Base-by-base conservation (phyloP, 306 rosid species). In the Calophaca sinica region DNA sequence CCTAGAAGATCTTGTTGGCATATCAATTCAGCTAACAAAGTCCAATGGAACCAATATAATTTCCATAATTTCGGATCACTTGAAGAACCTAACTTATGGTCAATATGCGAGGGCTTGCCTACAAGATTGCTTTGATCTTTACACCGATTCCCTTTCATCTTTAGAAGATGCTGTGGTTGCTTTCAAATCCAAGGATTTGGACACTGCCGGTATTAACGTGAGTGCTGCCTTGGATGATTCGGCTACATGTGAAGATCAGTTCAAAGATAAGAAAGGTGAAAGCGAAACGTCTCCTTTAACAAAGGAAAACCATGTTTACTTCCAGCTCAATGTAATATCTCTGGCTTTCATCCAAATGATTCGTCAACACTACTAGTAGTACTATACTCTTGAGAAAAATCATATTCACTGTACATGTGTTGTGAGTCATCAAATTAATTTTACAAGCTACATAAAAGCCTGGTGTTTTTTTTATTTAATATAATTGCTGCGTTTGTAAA, bases 171-270 rank as follows among this genome's bases (percentile, higher is more conserved):
- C 97, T 3, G 4, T 67, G 8, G 79, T 7, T 28, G 96, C 86
- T 32, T 84, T 87, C 64, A 59, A 68, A 65, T 76, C 68, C 2
- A 74, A 70, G 52, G 85, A 84, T 74, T 84, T 78, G 9, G 51
- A 58, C 70, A 74, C 81, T 0, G 88, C 81, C 9, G 0, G 0
- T 48, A 45, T 51, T 5, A 35, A 58, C 2, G 0, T 71, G 14
- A 79, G 88, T 1, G 79, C 86, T 9, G 49, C 91, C 52, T 9
- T 89, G 88, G 96, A 88, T 72, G 75, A 81, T 15, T 66, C 96
- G 1, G 51, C 36, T 45, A 86, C 89, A 0, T 88, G 96, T 79
- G 92, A 89, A 70, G 91, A 92, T 45, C 92, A 88, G 2, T 92
- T 89, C 73, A 69, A 57, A 72, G 90, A 89, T 3, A 82, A 69